These are phyloP conservation scores for Aureobasidium mangrovei DNA, from an alignment of 2,329 filamentous ascomycete genomes.

Conservation along the genomic window DNA sequence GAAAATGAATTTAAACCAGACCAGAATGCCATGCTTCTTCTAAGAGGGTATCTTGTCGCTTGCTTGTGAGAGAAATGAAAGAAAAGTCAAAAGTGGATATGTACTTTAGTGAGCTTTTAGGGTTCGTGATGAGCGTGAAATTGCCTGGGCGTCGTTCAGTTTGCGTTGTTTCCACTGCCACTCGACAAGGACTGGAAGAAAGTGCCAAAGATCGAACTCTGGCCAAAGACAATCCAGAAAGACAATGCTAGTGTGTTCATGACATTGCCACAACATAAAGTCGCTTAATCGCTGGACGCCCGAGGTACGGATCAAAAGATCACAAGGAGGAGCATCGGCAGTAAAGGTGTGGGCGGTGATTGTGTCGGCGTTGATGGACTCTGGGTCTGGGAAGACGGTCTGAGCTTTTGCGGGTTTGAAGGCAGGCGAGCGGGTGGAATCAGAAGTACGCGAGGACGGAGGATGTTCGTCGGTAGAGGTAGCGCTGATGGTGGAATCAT, in stretches of 20 bases:
- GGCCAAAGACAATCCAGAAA: conserved; percentile 93
- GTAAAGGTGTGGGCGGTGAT: conserved; percentile 85
- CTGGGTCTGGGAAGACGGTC: conserved; percentile 59
- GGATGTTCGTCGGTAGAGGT: conserved; percentile 22
- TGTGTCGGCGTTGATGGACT: conserved; percentile 76
- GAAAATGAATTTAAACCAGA: conserved; percentile 2
- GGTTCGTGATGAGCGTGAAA: not conserved
- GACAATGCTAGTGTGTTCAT: conserved; percentile 83
- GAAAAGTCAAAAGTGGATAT: not conserved
- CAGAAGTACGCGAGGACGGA: conserved; percentile 29
- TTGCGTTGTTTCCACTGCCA: conserved; percentile 61
- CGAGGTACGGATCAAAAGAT: conserved; percentile 85
- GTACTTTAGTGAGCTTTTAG: conserved; percentile 4
- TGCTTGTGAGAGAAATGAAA: conserved; percentile 1
- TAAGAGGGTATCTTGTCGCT: conserved; percentile 10
- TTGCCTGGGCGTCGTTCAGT: conserved; percentile 25
- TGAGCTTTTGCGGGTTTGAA: conserved; percentile 29
- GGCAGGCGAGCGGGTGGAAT: conserved; percentile 30
- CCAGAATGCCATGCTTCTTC: conserved; percentile 5
- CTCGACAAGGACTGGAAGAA: conserved; percentile 83
- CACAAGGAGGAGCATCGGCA: conserved; percentile 72
- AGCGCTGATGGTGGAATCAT: conserved; percentile 15
- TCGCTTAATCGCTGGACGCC: conserved; percentile 89
- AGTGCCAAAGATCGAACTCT: conserved; percentile 88
- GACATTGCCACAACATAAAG: conserved; percentile 98